Conservation (phyloP, 163 green algal species). For the Trebouxia gelatinosa region DNA sequence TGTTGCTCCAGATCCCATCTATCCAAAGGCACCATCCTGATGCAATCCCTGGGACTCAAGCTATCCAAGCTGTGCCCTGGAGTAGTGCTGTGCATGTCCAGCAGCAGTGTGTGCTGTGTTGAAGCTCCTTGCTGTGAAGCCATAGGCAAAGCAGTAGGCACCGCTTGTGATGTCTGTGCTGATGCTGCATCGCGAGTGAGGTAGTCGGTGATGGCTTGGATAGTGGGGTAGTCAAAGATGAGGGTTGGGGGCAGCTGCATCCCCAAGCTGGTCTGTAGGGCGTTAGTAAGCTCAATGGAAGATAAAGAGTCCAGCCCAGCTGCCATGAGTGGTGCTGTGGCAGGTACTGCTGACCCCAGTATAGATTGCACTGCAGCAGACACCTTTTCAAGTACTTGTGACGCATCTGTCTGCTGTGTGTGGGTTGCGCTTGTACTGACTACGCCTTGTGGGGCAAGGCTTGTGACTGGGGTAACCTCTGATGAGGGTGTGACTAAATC, state of each 20-base stretch:
- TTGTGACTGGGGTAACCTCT: too few species aligned
- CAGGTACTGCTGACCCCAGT: slow-evolving; percentile 1
- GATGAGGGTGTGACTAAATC: too few species aligned
- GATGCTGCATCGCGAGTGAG: slow-evolving; percentile 20
- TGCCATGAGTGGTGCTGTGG: slow-evolving; percentile 65
- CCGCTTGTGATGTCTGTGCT: too few species aligned
- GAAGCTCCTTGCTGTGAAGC: too few species aligned
- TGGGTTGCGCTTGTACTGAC: too few species aligned
- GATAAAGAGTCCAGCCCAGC: slow-evolving; percentile 72
- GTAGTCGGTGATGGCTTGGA: slow-evolving; percentile 49
- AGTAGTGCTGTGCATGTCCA: slow-evolving; percentile 1
- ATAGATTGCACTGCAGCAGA: slow-evolving; percentile 42
- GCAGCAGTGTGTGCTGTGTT: slow-evolving; percentile 38
- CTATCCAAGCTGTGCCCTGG: background rate
- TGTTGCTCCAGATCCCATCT: slow-evolving; percentile 25
- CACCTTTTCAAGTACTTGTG: background rate
- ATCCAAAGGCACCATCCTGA: background rate
- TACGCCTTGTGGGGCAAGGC: too few species aligned
- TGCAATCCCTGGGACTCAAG: background rate
- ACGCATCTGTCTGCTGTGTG: background rate
- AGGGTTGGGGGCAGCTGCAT: slow-evolving; percentile 68
- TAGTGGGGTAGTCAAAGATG: slow-evolving; percentile 72
- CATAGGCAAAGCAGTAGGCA: too few species aligned
- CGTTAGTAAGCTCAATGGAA: slow-evolving; percentile 65
- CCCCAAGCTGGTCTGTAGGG: background rate